Percentiles rank a stretch among this genome's conserved stretches.
Evolutionary conservation across 768 basidiomycete species (phyloP).

Genomic region (Rubroboletus satanas): DNA sequence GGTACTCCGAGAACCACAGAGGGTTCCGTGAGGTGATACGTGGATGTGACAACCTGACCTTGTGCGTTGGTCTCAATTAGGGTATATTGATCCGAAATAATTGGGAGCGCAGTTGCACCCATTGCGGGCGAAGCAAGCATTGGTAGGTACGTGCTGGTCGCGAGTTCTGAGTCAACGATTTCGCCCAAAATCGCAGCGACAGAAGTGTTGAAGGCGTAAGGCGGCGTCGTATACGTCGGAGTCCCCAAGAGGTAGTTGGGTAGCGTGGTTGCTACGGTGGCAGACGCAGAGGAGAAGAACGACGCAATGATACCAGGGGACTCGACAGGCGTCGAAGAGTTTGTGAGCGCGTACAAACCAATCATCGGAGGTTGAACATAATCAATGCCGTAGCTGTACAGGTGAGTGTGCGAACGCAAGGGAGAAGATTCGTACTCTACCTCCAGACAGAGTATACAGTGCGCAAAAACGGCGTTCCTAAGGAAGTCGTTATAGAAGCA

Average conservation of each 20-base stretch:
- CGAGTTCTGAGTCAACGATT: slow-evolving; percentile 58
- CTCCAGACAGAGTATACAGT: slow-evolving; percentile 80
- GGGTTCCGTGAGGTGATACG: slow-evolving; percentile 44
- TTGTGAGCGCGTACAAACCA: slow-evolving; percentile 63
- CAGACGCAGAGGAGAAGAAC: slow-evolving; percentile 57
- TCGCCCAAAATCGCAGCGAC: slow-evolving; percentile 51
- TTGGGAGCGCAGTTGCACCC: slow-evolving; percentile 55
- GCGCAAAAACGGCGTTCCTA: slow-evolving; percentile 63
- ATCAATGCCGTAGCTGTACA: slow-evolving; percentile 66
- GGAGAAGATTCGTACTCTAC: slow-evolving; percentile 32
- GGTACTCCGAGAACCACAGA: slow-evolving; percentile 60
- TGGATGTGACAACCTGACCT: slow-evolving; percentile 52
- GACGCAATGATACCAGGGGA: slow-evolving; percentile 42
- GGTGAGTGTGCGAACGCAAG: slow-evolving; percentile 2
- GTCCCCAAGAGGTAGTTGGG: slow-evolving; percentile 70
- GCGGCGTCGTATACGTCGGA: slow-evolving; percentile 57
- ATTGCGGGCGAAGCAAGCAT: slow-evolving; percentile 42
- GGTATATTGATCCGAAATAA: slow-evolving; percentile 51
- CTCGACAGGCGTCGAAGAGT: slow-evolving; percentile 41
- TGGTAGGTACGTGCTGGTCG: slow-evolving; percentile 66
- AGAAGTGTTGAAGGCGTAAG: slow-evolving; percentile 69
- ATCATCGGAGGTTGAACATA: slow-evolving; percentile 71
- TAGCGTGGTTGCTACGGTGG: slow-evolving; percentile 61
- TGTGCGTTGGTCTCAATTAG: slow-evolving; percentile 52
- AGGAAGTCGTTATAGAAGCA: neutral